Evolutionary conservation across 345 rosid species (phyloP).

Genomic region (Geranium brycei): DNA sequence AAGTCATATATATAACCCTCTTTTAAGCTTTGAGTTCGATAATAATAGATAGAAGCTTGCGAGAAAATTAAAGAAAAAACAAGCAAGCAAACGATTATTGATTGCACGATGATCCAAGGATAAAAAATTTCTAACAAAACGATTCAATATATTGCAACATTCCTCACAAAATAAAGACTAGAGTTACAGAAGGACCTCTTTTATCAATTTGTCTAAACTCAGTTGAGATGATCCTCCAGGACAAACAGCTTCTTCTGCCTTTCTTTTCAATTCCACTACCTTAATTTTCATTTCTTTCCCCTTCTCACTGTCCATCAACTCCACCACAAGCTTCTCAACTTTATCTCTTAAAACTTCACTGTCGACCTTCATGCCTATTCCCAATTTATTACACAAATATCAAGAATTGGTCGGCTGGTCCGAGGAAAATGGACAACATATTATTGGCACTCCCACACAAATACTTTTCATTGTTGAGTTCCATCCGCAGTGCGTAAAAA

Average conservation of each 20-base stretch:
- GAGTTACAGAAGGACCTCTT: neutral
- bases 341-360: constrained; percentile 5
- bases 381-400: constrained; percentile 45
- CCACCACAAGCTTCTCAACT: constrained; percentile 10
- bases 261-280: constrained; percentile 8
- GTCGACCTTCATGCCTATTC: constrained; percentile 41
- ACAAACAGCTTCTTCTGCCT: constrained; percentile 5
- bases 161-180: too few species aligned
- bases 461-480: constrained; percentile 69
- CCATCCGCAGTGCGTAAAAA: constrained; percentile 66
- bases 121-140: too few species aligned
- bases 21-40: too few species aligned
- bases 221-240: constrained; percentile 9
- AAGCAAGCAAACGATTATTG: too few species aligned
- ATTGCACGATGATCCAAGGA: too few species aligned
- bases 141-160: too few species aligned
- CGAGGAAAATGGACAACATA: constrained; percentile 51
- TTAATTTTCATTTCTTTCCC: constrained; percentile 8
- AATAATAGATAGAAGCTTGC: too few species aligned
- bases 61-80: too few species aligned
- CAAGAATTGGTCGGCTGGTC: constrained; percentile 59
- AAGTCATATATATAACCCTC: too few species aligned
- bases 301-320: constrained; percentile 14
- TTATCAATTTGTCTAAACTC: constrained; percentile 10
- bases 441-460: constrained; percentile 51